Base-by-base conservation (phyloP, 2,329 filamentous ascomycete genomes). In the Cyphellophora europaea region DNA sequence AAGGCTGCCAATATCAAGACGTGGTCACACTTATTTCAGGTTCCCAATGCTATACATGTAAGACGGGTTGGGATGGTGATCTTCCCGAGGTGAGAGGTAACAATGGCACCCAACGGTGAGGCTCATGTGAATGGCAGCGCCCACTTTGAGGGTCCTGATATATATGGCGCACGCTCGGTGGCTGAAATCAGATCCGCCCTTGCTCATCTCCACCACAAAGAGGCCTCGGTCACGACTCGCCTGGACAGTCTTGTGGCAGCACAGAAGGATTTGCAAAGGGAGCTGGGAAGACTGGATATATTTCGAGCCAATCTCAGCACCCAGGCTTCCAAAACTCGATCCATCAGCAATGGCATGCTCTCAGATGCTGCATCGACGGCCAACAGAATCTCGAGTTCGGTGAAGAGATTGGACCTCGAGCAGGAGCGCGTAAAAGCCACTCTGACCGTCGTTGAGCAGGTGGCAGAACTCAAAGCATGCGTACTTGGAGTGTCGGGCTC, bases 391-490 rank as follows among this genome's bases (percentile, higher is more conserved):
- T 93, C 87, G 36, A 77, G 77, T 52, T 83, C 87, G 35, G 91
- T 98, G 37, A 87, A 84, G 56, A 72, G 77, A 46, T 74, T 98
- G 19, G 91, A 98, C 54, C 70, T 86, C 37, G 89, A 98, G 62
- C 93, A 96, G 66, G 79, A 79, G 39, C 76, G 87, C 17, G 89
- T 98, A 6, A 88, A 91, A 57, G 80, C 87, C 33, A 96, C 91
- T 0, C 66, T 98, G 38, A 74, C 81, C 6, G 87, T 96, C 3
- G 91, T 96, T 8, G 89, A 96, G 59, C 88, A 95, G 63, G 89
- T 98, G 11, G 83, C 85, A 4, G 91, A 98, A 67, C 79, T 98
- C 46, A 96, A 96, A 63, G 84, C 91, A 6, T 98, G 91, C 56
- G 85, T 96, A 21, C 77, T 95, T 41, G 91, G 91, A 28, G 88